Evolutionary conservation across 2,329 filamentous ascomycete genomes (phyloP).

Genomic region (Ophiostoma himal-ulmi): DNA sequence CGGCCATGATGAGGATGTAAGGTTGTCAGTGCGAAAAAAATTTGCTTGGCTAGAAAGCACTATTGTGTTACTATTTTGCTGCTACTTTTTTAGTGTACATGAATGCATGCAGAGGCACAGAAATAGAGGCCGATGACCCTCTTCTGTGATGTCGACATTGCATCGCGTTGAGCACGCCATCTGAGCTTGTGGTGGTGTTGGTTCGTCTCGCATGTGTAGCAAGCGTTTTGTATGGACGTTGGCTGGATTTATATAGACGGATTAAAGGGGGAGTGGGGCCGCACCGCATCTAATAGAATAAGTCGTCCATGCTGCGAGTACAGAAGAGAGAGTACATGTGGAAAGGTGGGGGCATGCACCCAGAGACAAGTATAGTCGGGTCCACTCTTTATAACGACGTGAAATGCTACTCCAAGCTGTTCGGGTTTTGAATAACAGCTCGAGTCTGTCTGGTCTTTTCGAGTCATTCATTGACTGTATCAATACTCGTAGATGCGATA

Average conservation of each 20-base stretch:
- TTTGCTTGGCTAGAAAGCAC: neutral
- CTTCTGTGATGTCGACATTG: conserved; percentile 18
- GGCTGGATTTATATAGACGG: neutral
- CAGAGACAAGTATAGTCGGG: neutral
- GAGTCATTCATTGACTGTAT: no score
- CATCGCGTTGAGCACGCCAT: conserved; percentile 22
- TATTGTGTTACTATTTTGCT: neutral
- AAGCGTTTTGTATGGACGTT: neutral
- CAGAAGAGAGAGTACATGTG: neutral
- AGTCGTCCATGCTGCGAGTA: neutral
- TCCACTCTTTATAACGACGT: neutral
- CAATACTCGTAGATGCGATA: no score
- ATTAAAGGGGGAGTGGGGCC: conserved; percentile 9
- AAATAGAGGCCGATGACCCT: neutral
- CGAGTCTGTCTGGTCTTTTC: no score
- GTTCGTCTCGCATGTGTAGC: neutral
- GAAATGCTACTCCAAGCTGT: neutral
- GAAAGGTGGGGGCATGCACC: neutral
- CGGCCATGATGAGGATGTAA: neutral
- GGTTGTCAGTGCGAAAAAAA: neutral
- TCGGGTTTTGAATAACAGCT: neutral
- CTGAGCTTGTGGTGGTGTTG: conserved; percentile 19
- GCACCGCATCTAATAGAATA: neutral
- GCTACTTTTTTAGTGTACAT: no score
- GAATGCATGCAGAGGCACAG: neutral